These are phyloP conservation scores for Volvariella volvacea DNA, from an alignment of 1,284 basidiomycete species.

Conservation along the genomic window DNA sequence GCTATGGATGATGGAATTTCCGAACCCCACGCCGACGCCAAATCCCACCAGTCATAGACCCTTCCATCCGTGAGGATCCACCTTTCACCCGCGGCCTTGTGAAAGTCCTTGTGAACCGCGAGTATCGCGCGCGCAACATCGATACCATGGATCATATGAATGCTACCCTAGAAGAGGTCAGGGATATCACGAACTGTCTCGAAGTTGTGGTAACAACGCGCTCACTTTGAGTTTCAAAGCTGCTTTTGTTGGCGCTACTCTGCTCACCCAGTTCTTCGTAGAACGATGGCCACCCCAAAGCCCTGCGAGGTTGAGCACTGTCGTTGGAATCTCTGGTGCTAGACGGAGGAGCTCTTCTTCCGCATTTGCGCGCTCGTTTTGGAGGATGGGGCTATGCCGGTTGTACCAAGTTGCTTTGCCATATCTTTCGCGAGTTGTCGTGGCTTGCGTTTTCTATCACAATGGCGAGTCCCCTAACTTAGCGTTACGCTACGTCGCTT, in stretches of 20 bases:
- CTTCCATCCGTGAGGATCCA: constrained; percentile 54
- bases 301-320: constrained; percentile 56
- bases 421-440: no score
- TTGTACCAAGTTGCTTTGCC: constrained; percentile 37
- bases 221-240: constrained; percentile 42
- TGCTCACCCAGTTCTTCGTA: constrained; percentile 42
- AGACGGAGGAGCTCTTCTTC: constrained; percentile 50
- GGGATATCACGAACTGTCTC: background rate
- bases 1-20: constrained; percentile 4
- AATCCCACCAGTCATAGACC: constrained; percentile 66
- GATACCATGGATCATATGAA: constrained; percentile 54
- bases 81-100: constrained; percentile 38
- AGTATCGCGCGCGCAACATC: constrained; percentile 55
- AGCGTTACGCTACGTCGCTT: background rate
- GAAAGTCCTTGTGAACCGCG: constrained; percentile 38
- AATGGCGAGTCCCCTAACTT: background rate
- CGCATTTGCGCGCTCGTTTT: constrained; percentile 37
- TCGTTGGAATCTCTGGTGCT: constrained; percentile 33
- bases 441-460: background rate
- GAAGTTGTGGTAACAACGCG: background rate
- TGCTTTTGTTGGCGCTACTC: constrained; percentile 50
- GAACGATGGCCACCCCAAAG: constrained; percentile 52
- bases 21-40: constrained; percentile 47
- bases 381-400: constrained; percentile 40
- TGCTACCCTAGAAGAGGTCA: constrained; percentile 34